phyloP scores from a whole-genome alignment of 2,329 filamentous ascomycete genomes.

The Sporothrix mexicana region DNA sequence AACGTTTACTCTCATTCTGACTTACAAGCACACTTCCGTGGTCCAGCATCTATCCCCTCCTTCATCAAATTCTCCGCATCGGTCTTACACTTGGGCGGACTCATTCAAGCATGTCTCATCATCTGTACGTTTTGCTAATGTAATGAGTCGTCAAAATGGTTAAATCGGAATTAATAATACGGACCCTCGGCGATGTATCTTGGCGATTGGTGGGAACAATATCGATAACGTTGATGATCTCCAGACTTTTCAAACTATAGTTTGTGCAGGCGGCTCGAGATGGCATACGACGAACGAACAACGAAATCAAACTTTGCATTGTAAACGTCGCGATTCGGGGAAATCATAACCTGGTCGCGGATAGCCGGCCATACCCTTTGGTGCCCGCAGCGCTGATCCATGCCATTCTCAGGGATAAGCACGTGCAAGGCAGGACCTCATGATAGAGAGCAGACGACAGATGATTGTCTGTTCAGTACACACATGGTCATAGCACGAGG shows the following conservation, averaged over 20 bases:
- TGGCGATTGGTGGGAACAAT: neutral
- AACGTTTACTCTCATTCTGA: neutral
- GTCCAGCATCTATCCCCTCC: neutral
- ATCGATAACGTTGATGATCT: neutral
- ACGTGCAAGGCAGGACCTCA: neutral
- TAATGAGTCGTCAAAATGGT: neutral
- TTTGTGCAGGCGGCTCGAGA: neutral
- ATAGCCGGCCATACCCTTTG: constrained; percentile 4
- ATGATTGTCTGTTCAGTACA: neutral
- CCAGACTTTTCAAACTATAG: neutral
- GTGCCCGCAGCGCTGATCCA: neutral
- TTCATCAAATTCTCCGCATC: neutral
- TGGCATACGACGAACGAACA: constrained; percentile 3
- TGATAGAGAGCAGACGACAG: neutral
- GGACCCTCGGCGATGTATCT: neutral
- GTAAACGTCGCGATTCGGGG: neutral
- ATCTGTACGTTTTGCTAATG: neutral
- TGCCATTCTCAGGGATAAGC: neutral
- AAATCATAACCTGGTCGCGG: neutral
- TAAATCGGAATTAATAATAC: neutral
- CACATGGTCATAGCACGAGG: neutral
- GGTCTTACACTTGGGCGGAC: neutral
- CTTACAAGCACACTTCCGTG: neutral
- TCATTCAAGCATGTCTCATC: neutral
- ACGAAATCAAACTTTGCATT: neutral